Evolutionary conservation across 2,329 filamentous ascomycete species (phyloP).

Genomic region (Calonectria ilicicola): DNA sequence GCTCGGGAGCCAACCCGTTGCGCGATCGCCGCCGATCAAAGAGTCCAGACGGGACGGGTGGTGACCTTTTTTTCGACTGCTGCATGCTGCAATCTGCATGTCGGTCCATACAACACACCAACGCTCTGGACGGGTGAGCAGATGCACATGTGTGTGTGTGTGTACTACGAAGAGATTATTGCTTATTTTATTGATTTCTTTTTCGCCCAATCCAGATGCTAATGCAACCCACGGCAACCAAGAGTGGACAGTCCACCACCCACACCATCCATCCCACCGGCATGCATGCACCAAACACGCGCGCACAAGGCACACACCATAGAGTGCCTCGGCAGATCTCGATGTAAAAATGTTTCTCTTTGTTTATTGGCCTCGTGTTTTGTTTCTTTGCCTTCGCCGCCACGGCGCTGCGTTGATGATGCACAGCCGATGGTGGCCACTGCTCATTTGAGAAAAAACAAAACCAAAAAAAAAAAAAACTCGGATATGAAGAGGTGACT

Average conservation of each 20-base stretch:
- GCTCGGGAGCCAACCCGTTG: conserved; percentile 5
- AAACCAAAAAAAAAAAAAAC: neutral
- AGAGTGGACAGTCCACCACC: conserved; percentile 9
- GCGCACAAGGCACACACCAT: neutral
- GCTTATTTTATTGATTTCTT: neutral
- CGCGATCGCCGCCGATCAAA: conserved; percentile 14
- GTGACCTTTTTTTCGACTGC: neutral
- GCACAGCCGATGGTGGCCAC: neutral
- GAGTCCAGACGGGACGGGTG: conserved; percentile 12
- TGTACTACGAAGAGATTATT: neutral
- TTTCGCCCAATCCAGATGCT: conserved; percentile 7
- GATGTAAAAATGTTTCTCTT: conserved; percentile 17
- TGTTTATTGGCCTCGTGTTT: conserved; percentile 14
- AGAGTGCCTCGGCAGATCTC: conserved; percentile 19
- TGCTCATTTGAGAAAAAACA: neutral
- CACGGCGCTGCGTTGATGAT: neutral
- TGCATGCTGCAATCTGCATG: neutral
- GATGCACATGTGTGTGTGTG: neutral
- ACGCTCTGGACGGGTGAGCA: neutral
- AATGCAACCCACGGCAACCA: conserved; percentile 8
- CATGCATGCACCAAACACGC: neutral
- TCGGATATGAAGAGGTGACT: neutral
- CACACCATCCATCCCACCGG: conserved; percentile 1
- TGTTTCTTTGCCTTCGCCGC: neutral
- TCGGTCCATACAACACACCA: neutral